Evolutionary conservation across 2,329 filamentous ascomycete species (phyloP), one percentile per base, ranked within the genome.

Genomic region (Aspergillus sp.): DNA sequence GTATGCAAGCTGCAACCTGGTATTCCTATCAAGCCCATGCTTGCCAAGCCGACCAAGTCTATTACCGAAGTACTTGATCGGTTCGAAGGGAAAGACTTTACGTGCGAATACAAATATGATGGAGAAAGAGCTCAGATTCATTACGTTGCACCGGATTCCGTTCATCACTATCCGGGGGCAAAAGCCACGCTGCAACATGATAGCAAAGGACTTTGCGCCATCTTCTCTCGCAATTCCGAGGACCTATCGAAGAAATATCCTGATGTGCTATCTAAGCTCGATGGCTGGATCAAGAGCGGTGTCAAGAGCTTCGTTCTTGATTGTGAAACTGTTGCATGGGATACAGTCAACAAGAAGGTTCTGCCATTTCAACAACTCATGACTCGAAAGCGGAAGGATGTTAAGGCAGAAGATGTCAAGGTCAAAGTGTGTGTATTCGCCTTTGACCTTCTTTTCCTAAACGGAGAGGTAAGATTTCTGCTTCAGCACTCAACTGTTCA

Each of bases 61-160:
- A 96, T 98, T 57, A 95, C 90, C 1, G 93, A 98, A 69, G 93
- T 98, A 0, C 77, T 98, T 8, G 91, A 98, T 67, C 87, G 93
- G 5, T 98, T 98, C 53, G 93, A 97, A 63, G 83, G 87, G 51
- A 93, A 95, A 62, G 86, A 85, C 27, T 98, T 98, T 60, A 97
- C 93, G 1, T 98, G 93, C 70, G 93, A 98, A 65, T 98, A 95
- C 76, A 98, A 98, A 67, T 98, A 98, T 61, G 93, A 98, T 58
- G 93, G 93, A 39, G 93, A 98, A 68, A 79, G 93, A 62, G 93
- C 93, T n/a, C 93, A 98, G 64, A 97, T 98, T 40, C 93, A 98
- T 64, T 98, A 95, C 55, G 89, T 97, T 29, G 85, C 90, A 5
- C 88, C 89, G 49, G 86, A 91, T 49, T 79, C 87, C 7, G 73